Evolutionary conservation across 805 yeast genomes (phyloP).

Genomic region (Candida ipomoeae): DNA sequence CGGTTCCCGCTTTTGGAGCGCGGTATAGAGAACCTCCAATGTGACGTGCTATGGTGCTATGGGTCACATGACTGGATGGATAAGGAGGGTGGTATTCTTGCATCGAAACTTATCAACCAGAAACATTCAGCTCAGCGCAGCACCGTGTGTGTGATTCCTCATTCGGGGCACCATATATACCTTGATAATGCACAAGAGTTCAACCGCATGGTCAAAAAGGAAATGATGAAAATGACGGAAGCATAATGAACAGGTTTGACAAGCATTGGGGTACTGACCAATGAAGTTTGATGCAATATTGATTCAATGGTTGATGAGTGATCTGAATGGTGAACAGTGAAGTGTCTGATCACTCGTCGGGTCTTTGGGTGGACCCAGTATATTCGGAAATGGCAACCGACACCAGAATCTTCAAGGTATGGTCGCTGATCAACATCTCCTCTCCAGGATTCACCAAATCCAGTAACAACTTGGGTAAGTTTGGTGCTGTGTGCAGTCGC

Average conservation of each 20-base stretch:
- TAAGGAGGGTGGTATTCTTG: conserved; percentile 41
- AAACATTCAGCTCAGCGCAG: conserved; percentile 17
- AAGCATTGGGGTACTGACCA: too few species aligned
- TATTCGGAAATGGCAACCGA: conserved; percentile 17
- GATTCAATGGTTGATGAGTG: too few species aligned
- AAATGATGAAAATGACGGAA: conserved; percentile 37
- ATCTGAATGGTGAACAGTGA: not conserved
- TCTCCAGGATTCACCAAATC: conserved; percentile 41
- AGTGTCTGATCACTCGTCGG: not conserved
- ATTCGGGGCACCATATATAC: conserved; percentile 77
- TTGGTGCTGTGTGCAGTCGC: conserved; percentile 43
- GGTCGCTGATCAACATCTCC: conserved; percentile 53
- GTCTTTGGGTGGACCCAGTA: conserved; percentile 20
- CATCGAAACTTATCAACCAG: conserved; percentile 32
- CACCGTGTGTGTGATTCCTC: conserved; percentile 40
- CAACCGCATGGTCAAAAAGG: conserved; percentile 46
- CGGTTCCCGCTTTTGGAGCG: conserved; percentile 62
- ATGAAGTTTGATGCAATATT: too few species aligned
- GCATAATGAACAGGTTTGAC: not conserved
- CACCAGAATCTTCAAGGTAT: conserved; percentile 44
- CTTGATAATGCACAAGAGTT: conserved; percentile 59
- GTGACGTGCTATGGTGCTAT: conserved; percentile 77
- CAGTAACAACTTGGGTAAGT: conserved; percentile 32
- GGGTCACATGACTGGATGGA: conserved; percentile 76
- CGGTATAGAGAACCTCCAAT: conserved; percentile 46